Conservation (phyloP, 306 rosid genomes). For the Rubus idaeus region DNA sequence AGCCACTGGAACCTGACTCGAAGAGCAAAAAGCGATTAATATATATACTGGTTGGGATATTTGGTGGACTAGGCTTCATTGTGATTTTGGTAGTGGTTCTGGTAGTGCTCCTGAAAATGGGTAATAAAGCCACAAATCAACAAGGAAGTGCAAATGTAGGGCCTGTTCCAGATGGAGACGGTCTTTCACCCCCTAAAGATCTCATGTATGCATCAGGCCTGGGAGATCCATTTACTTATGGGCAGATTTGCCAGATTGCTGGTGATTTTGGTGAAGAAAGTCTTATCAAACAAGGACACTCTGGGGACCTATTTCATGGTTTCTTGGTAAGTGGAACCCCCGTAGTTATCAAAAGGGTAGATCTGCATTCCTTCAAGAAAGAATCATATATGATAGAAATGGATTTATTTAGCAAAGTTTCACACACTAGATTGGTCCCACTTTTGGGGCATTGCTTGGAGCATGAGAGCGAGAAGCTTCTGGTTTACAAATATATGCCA, state of each 20-base stretch:
- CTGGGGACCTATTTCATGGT: constrained; percentile 79
- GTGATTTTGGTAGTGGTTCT: constrained; percentile 53
- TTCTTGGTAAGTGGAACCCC: constrained; percentile 51
- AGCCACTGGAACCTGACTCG: constrained; percentile 18
- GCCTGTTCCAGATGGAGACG: constrained; percentile 46
- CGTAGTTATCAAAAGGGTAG: constrained; percentile 74
- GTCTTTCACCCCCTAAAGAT: constrained; percentile 51
- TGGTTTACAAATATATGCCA: constrained; percentile 84
- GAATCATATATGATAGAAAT: constrained; percentile 62
- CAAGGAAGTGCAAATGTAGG: constrained; percentile 52
- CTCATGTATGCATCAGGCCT: constrained; percentile 33
- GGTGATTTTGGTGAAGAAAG: constrained; percentile 62
- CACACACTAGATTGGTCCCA: constrained; percentile 79
- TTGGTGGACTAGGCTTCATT: constrained; percentile 77
- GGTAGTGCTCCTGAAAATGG: constrained; percentile 42
- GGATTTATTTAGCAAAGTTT: constrained; percentile 64
- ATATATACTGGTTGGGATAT: constrained; percentile 64
- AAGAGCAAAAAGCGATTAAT: constrained; percentile 40
- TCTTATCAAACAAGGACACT: constrained; percentile 80
- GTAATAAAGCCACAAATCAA: constrained; percentile 35
- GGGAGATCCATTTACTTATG: constrained; percentile 67
- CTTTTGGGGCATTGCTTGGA: constrained; percentile 83
- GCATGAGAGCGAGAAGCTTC: constrained; percentile 67
- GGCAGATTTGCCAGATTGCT: constrained; percentile 59
- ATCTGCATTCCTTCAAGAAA: constrained; percentile 42